These are phyloP conservation scores for Rutidosis leptorrhynchoides DNA, from an alignment of 129 eudicot species.

Conservation along the genomic window DNA sequence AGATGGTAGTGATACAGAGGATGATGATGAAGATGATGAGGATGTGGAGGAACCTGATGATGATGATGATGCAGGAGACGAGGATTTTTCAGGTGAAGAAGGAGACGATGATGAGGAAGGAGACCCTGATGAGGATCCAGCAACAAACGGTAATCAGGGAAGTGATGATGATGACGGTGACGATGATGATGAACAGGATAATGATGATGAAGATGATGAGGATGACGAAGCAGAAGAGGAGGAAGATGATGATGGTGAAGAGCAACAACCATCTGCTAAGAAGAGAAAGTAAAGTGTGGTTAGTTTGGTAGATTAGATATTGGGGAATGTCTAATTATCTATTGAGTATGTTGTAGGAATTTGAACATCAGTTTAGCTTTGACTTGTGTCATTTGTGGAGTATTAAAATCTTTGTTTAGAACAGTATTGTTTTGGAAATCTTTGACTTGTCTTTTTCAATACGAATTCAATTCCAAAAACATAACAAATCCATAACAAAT, in stretches of 20 bases:
- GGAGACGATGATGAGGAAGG: slow-evolving; percentile 63
- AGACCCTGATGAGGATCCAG: slow-evolving; percentile 59
- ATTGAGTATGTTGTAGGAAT: slow-evolving; percentile 32
- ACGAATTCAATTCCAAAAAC: too few species aligned
- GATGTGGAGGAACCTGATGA: slow-evolving; percentile 49
- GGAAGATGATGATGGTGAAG: slow-evolving; percentile 62
- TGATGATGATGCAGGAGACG: slow-evolving; percentile 79
- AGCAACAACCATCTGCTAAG: slow-evolving; percentile 87
- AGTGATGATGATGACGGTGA: slow-evolving; percentile 60
- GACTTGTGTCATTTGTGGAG: slow-evolving; percentile 31
- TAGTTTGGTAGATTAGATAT: slow-evolving; percentile 19
- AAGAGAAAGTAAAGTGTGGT: slow-evolving; percentile 76
- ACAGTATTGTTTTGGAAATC: slow-evolving; percentile 28
- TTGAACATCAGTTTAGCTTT: slow-evolving; percentile 24
- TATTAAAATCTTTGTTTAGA: slow-evolving; percentile 27
- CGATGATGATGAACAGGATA: slow-evolving; percentile 47
- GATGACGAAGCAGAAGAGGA: slow-evolving; percentile 55
- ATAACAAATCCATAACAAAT: too few species aligned
- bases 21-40: slow-evolving; percentile 71
- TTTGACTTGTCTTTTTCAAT: too few species aligned
- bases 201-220: slow-evolving; percentile 54
- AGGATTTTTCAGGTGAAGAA: slow-evolving; percentile 83
- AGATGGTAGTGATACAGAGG: slow-evolving; percentile 84
- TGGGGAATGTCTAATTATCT: slow-evolving; percentile 27
- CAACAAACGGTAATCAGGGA: slow-evolving; percentile 62